These are phyloP conservation scores for Salicornia ramosissima DNA, from an alignment of 148 eudicot genomes.

Conservation along the genomic window DNA sequence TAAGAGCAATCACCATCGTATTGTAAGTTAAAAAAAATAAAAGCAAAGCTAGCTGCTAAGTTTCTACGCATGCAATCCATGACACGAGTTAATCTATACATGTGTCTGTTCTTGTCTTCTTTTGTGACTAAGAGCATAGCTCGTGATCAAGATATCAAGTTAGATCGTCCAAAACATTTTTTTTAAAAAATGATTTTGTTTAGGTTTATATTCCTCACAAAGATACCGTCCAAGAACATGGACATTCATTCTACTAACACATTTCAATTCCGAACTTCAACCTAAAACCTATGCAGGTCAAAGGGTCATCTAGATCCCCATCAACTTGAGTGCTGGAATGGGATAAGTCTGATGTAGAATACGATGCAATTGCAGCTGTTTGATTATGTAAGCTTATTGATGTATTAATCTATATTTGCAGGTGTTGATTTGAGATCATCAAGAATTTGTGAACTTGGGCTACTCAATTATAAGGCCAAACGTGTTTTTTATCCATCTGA, in stretches of 20 bases:
- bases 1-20: background rate
- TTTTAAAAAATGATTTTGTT: background rate
- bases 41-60: background rate
- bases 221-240: too few relatives aligned
- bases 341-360: conserved; percentile 2
- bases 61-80: background rate
- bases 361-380: conserved; percentile 4
- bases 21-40: background rate
- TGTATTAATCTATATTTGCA: conserved; percentile 30
- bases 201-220: background rate
- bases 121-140: background rate
- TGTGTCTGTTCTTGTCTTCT: background rate
- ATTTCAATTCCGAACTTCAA: background rate
- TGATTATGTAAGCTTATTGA: conserved; percentile 14
- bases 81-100: background rate
- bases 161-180: background rate
- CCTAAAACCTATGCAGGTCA: background rate
- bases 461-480: conserved; percentile 90
- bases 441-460: conserved; percentile 91
- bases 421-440: conserved; percentile 93
- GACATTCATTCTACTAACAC: too few relatives aligned
- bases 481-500: conserved; percentile 78
- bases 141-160: background rate
- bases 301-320: background rate
- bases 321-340: background rate